Evolutionary conservation across 306 rosid species (phyloP), one percentile per base, ranked within the genome.

Genomic region (Abrus pulchellus): DNA sequence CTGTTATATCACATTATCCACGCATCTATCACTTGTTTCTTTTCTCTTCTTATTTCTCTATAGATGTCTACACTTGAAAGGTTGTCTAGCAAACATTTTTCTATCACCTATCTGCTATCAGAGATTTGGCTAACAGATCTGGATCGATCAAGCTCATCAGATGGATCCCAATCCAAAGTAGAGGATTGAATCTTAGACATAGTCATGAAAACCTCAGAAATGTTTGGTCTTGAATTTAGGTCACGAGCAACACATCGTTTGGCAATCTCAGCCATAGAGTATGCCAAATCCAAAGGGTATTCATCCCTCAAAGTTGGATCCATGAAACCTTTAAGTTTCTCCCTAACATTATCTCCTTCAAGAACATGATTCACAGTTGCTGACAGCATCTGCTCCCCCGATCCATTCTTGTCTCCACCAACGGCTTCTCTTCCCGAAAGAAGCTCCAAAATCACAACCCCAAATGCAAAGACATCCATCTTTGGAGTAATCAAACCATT

Each of bases 361-460:
- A 92, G 83, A 36, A 85, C 89, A 1, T 64, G 63, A 33, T 45
- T 82, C 47, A 82, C 80, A 55, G 50, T 65, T 1, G 27, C 52
- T 5, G 80, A 82, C 10, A 92, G 81, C 59, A 88, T 9, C 38
- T 74, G 48, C 14, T 80, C 83, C 12, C 52, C 78, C 13, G 68
- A 59, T 5, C 36, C 88, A 47, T 30, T 57, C 43, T 78, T 59
- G 2, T 69, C 63, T 5, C 48, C 78, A 70, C 40, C 47, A 62
- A 36, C 5, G 2, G 93, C 97, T 66, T 85, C 89, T 71, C 79
- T 89, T 28, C 97, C 94, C 0, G 97, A 90, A 72, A 89, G 87
- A 43, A 92, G 83, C 89, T 90, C 97, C 85, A 89, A 78, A 40
- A 89, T 61, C 73, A 92, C 90, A 49, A 92, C 93, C 54, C 97